Base-by-base conservation (phyloP, 2,329 filamentous ascomycete species). In the Trichoderma guizhouense region DNA sequence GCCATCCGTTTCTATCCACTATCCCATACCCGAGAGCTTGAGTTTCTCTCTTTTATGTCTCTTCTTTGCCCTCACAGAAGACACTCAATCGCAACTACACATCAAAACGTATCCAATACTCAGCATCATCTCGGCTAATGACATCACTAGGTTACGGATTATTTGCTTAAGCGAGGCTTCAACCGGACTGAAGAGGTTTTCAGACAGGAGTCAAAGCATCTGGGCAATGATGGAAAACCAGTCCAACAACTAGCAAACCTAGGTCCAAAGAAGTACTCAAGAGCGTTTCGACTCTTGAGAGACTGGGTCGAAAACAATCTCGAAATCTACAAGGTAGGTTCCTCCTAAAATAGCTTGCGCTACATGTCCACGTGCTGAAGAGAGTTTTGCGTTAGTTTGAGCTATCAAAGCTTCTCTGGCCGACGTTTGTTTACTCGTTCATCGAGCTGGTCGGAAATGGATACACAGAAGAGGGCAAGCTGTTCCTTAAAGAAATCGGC, bases 161-260 rank as follows among this genome's bases (percentile, higher is more conserved):
- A 99, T 81, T 86, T 99, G 1, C 89, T 94, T 3, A 99, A 99
- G 81, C 95, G 98, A 76, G 96, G 96, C 0, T 99, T 98, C 82
- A 94, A 91, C 69, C 89, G 92, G 28, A 98, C 96, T 1, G 96
- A 99, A 81, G 93, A 95, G 24, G 93, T 96, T 79, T 93, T 99
- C 68, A 90, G 96, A 57, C 92, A 94, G 81, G 96, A 99, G 81
- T 97, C 95, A 1, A 91, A 93, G 28, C 91, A 94, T 76, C 87
- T 96, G 55, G 93, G 95, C 71, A 87, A 91, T 26, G 93, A 94
- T 79, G 95, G 94, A 9, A 89, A 92, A 72, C 93, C 94, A 2
- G 88, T 95, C 39, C 87, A 90, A 62, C 84, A 85, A 67, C 88
- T 89, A 21, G 92, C 94, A 73, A 92, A 94, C 55, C 79, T 87